phyloP scores from a whole-genome alignment of 2,329 filamentous ascomycete species.

The Ophiognomonia clavigignenti-juglandacearum region DNA sequence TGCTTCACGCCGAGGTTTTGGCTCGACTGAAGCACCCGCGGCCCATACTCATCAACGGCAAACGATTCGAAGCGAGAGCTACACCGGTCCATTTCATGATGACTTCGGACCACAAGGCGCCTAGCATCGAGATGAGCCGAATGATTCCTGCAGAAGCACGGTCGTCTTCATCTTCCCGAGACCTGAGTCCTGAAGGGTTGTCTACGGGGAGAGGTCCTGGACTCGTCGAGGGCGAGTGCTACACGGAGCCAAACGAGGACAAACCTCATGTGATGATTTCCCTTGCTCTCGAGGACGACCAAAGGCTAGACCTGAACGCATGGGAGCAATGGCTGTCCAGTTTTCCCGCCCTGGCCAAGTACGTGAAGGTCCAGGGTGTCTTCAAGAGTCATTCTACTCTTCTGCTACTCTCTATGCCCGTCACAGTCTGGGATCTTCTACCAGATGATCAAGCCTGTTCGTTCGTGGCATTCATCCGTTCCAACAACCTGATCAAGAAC shows the following conservation, averaged over 20 bases:
- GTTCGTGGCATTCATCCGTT: conserved; percentile 55
- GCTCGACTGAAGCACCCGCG: conserved; percentile 56
- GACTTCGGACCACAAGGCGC: conserved; percentile 54
- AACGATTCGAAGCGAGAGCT: conserved; percentile 51
- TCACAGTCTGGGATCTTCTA: conserved; percentile 56
- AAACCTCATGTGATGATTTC: conserved; percentile 59
- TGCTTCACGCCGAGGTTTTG: conserved; percentile 56
- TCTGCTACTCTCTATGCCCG: conserved; percentile 52
- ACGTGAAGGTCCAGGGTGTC: conserved; percentile 56
- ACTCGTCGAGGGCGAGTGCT: conserved; percentile 11
- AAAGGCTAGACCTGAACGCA: conserved; percentile 50
- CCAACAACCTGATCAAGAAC: conserved; percentile 45
- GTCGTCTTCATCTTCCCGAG: conserved; percentile 33
- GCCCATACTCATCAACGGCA: conserved; percentile 53
- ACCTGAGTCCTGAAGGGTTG: conserved; percentile 15
- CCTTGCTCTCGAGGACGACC: conserved; percentile 52
- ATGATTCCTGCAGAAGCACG: conserved; percentile 28
- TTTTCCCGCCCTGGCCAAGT: conserved; percentile 54
- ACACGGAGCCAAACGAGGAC: conserved; percentile 45
- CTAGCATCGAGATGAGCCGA: conserved; percentile 51
- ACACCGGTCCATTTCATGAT: conserved; percentile 61
- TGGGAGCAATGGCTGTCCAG: conserved; percentile 54
- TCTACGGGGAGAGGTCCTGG: conserved; percentile 15
- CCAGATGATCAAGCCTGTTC: conserved; percentile 53
- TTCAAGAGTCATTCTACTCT: conserved; percentile 59